Base-by-base conservation (phyloP, 805 yeast genomes). In the Metschnikowia bowlesiae region DNA sequence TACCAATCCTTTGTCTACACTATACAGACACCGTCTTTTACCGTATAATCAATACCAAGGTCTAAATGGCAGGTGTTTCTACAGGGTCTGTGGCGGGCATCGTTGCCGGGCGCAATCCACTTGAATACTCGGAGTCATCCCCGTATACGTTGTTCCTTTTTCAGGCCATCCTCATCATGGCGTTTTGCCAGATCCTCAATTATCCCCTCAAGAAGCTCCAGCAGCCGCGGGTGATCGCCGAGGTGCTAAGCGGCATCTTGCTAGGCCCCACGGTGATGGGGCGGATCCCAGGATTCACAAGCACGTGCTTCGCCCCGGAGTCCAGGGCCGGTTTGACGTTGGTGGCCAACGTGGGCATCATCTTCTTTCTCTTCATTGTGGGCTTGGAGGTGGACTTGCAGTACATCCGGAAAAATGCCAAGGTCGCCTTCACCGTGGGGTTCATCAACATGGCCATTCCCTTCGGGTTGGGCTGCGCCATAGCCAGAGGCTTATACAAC, bases 181-280 rank as follows among this genome's bases (percentile, higher is more conserved):
- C 75, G 1, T 59, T 84, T 26, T 82, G 90, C 49, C 85, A 83
- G 50, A 35, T 83, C 9, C 56, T 87, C 8, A 83, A 85, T 61
- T 69, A 73, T 37, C 89, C 90, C 0, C 66, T 87, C 13, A 72
- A 81, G 9, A 76, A 66, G 53, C 62, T 87, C 39, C 82, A 81
- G 56, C 94, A 87, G 63, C 96, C 96, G 0, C 73, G 83, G 51
- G 96, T 87, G 39, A 87, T 87, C 52, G 88, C 91, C 6, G 96
- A 87, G 60, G 94, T 87, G 44, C 73, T 87, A 8, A 75, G 89
- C 0, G 96, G 95, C 30, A 83, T 87, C 44, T 60, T 87, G 1
- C 66, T 87, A 45, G 92, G 94, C 0, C 92, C 92, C 0, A 73
- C 89, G 0, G 94, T 80, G 1, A 65, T 87, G 68, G 94, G 94